Base-by-base conservation (phyloP, 2,329 filamentous ascomycete genomes). In the Blastomyces percursus region DNA sequence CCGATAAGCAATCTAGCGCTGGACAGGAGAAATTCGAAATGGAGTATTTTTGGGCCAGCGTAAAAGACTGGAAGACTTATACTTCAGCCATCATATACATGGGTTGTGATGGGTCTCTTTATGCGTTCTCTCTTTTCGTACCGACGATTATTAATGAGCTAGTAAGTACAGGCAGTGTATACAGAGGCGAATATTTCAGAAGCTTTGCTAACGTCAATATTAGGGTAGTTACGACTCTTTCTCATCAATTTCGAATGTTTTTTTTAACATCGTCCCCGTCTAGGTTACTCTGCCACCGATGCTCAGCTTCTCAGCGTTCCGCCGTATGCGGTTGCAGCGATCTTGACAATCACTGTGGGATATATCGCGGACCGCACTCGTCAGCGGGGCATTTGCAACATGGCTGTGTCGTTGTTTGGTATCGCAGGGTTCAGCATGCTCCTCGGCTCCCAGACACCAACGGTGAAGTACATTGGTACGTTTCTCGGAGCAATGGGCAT, bases 401-500 rank as follows among this genome's bases (percentile, higher is more conserved):
- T 96, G 35, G 64, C 72, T 19, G 82, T 87, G 27, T 87, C 89
- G 0, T 61, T 88, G 0, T 69, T 96, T 2, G 91, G 87, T 11
- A 86, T 95, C 19, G 75, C 79, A 0, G 93, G 92, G 0, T 96
- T 96, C 71, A 73, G 81, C 48, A 91, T 96, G 86, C 81, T 96
- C 2, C 79, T 96, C 1, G 74, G 83, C 1, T 84, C 84, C 3
- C 77, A 81, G 2, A 78, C 79, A 5, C 79, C 91, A 0, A 81
- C 80, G 0, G 85, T 93, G 0, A 86, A 91, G 70, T 96, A 96
- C 72, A 88, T 86, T 0, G 92, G 89, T 0, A 89, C 86, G 0
- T 96, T 96, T 74, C 79, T 96, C 0, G 91, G 88, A 0, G 91
- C 92, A 0, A 79, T 93, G 62, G 91, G 92, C 0, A 96, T 96